Percentiles rank a stretch among this genome's conserved stretches.
Evolutionary conservation across 495 filamentous ascomycete species (phyloP).

Genomic region (Usnea hakonensis): DNA sequence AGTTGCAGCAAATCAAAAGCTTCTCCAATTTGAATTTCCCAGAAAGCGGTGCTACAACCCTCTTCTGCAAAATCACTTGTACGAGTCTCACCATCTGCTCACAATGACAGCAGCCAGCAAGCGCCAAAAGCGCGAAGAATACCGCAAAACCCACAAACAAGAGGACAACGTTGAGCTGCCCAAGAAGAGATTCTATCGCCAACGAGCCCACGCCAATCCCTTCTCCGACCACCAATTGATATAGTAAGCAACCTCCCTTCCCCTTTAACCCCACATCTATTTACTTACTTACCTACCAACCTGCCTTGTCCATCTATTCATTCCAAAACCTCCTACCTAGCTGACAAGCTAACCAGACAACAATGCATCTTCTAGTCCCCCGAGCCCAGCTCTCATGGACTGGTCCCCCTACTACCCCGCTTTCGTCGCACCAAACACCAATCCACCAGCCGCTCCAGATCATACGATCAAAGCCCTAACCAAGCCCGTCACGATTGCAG

Average conservation of each 20-base stretch:
- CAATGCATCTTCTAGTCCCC: slow-evolving; percentile 51
- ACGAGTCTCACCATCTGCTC: background rate
- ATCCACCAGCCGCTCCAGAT: slow-evolving; percentile 8
- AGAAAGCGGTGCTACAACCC: background rate
- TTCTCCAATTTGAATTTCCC: no score
- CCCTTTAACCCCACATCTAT: no score
- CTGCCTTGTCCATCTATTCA: background rate
- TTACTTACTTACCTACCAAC: no score
- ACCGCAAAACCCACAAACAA: slow-evolving; percentile 46
- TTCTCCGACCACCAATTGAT: slow-evolving; percentile 85
- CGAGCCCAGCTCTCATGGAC: slow-evolving; percentile 75
- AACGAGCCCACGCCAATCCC: slow-evolving; percentile 93
- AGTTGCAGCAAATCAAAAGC: no score
- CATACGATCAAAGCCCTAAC: slow-evolving; percentile 37
- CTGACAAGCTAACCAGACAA: slow-evolving; percentile 8
- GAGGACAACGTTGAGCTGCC: slow-evolving; percentile 51
- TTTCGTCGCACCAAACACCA: slow-evolving; percentile 40
- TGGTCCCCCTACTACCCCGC: slow-evolving; percentile 83
- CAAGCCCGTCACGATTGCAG: slow-evolving; percentile 79
- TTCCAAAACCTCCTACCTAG: slow-evolving; percentile 11
- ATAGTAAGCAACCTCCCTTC: slow-evolving; percentile 61
- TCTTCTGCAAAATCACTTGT: background rate
- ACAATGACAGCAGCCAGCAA: slow-evolving; percentile 54
- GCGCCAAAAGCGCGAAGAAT: slow-evolving; percentile 66
- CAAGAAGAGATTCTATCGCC: slow-evolving; percentile 90